Evolutionary conservation across 2,329 filamentous ascomycete species (phyloP).

Genomic region (Microcera coccophila): DNA sequence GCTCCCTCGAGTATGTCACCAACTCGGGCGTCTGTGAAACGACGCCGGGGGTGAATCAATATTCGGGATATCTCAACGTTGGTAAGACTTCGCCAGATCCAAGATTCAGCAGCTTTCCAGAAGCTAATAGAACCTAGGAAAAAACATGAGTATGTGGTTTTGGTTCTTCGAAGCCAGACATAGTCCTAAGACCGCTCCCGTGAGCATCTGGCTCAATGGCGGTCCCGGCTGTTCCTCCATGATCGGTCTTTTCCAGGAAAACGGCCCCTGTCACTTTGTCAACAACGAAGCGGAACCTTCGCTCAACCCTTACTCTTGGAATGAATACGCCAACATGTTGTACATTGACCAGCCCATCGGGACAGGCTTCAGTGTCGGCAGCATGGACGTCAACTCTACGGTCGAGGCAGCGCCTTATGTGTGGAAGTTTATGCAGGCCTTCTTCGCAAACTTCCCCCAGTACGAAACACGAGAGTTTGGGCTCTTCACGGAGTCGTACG

Average conservation of each 20-base stretch:
- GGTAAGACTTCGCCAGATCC: conserved; percentile 33
- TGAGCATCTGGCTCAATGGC: conserved; percentile 55
- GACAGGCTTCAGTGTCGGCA: conserved; percentile 28
- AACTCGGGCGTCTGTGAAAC: conserved; percentile 51
- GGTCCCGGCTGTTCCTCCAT: conserved; percentile 34
- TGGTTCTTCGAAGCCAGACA: conserved; percentile 49
- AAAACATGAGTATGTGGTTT: conserved; percentile 36
- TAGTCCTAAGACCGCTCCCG: conserved; percentile 34
- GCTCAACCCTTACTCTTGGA: conserved; percentile 60
- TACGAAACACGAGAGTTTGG: conserved; percentile 57
- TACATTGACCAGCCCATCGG: conserved; percentile 62
- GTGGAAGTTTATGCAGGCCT: conserved; percentile 58
- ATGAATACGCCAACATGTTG: conserved; percentile 61
- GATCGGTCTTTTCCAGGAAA: conserved; percentile 54
- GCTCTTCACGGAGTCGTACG: conserved; percentile 53
- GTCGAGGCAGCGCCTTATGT: conserved; percentile 33
- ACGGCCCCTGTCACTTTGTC: conserved; percentile 74
- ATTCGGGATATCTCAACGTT: conserved; percentile 61
- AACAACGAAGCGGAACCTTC: conserved; percentile 29
- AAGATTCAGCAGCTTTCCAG: background rate
- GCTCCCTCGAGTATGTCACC: conserved; percentile 22
- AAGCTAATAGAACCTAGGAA: conserved; percentile 8
- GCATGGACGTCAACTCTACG: conserved; percentile 26
- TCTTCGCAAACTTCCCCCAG: conserved; percentile 59
- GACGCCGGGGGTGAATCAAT: conserved; percentile 57